Evolutionary conservation across 1,284 basidiomycete species (phyloP).

Genomic region (Agaricales sp.): DNA sequence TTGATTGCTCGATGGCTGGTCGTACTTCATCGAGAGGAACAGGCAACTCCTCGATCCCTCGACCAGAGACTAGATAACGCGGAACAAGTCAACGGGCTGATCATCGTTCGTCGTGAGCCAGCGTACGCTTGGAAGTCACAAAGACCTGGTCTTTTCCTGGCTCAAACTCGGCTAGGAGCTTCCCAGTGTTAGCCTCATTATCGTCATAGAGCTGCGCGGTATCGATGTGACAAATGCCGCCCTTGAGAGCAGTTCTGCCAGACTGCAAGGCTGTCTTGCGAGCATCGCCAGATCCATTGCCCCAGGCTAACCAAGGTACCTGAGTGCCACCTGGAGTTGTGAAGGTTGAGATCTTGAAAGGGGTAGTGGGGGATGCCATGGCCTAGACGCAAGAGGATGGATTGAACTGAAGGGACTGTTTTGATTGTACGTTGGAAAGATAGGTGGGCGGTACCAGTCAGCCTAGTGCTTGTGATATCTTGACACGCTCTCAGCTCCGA

Average conservation of each 20-base stretch:
- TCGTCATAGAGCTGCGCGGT: conserved; percentile 30
- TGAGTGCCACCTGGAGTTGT: not conserved
- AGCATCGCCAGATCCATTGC: conserved; percentile 25
- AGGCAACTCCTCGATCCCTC: not conserved
- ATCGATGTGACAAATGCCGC: conserved; percentile 33
- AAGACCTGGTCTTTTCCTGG: conserved; percentile 22
- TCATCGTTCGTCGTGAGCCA: not conserved
- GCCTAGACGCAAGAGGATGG: too few species aligned
- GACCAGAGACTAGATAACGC: not conserved
- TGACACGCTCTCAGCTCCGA: too few species aligned
- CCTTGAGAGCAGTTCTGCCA: conserved; percentile 22
- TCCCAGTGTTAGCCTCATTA: conserved; percentile 6
- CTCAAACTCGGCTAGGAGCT: conserved; percentile 14
- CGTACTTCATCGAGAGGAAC: conserved; percentile 17
- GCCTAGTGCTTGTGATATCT: too few species aligned
- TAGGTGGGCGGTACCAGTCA: too few species aligned
- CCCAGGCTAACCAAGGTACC: conserved; percentile 29
- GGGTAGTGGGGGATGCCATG: not conserved
- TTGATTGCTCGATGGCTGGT: conserved; percentile 20
- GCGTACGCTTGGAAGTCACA: conserved; percentile 24
- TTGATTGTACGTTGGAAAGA: too few species aligned
- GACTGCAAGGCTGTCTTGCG: conserved; percentile 22
- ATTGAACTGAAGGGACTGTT: too few species aligned
- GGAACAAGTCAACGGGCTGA: conserved; percentile 8
- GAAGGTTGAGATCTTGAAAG: not conserved